Evolutionary conservation across 148 eudicot genomes (phyloP).

Genomic region (Diospyros kaki): DNA sequence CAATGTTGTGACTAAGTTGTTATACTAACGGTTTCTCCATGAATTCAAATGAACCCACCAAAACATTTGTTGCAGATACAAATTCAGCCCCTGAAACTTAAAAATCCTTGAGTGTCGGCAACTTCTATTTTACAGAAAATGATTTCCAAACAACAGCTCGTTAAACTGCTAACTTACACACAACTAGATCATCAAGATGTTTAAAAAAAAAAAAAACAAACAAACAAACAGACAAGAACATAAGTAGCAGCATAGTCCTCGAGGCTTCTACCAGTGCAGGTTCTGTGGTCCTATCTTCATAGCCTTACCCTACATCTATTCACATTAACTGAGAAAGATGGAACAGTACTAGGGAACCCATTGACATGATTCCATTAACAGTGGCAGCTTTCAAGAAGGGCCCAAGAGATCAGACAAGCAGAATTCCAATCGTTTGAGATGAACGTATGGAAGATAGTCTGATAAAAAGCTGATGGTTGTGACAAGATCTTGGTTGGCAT

Average conservation of each 20-base stretch:
- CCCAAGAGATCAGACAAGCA: conserved; percentile 4
- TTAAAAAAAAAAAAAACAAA: no score
- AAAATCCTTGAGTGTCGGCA: not conserved
- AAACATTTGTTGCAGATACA: not conserved
- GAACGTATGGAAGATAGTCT: not conserved
- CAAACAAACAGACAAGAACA: no score
- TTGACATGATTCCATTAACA: not conserved
- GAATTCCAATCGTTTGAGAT: conserved; percentile 1
- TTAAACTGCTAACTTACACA: not conserved
- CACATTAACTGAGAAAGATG: not conserved
- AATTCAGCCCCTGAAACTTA: not conserved
- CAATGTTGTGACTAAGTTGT: not conserved
- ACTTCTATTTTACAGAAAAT: not conserved
- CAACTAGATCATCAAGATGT: not conserved
- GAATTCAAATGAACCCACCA: no score
- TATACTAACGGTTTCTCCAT: not conserved
- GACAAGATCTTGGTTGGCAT: conserved; percentile 28
- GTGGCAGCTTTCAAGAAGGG: not conserved
- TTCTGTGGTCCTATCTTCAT: no score
- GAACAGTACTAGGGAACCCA: not conserved
- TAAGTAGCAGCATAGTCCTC: no score
- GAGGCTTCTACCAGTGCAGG: no score
- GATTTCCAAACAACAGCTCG: not conserved
- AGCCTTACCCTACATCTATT: not conserved
- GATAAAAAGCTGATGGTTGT: conserved; percentile 9